Evolutionary conservation across 1,284 basidiomycete species (phyloP), one percentile per base, ranked within the genome.

Genomic region (Trichosporon coremiiforme): DNA sequence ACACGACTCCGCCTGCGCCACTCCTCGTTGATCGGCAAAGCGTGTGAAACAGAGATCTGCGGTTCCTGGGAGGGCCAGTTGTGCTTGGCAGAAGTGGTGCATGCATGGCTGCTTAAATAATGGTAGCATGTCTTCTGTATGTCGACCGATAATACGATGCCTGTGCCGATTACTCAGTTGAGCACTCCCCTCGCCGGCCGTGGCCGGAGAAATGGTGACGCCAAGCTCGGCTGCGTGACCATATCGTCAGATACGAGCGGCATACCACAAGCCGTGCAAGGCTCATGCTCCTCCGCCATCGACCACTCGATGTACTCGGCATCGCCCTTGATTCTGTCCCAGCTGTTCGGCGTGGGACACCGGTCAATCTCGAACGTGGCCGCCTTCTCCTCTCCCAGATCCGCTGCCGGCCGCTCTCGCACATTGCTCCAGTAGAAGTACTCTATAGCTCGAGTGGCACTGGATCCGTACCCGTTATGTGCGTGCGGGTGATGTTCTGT

Each of bases 321-420:
- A 29, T 62, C 57, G 8, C 17, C 17, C 29, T n/a, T 62, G 57
- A 62, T 62, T 13, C 57, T 15, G 10, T 62, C 57, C 57, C 57
- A 62, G 31, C 57, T 62, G 31, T 12, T 13, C 6, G 57, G 57
- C 5, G 57, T 62, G 4, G 57, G 57, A 13, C 57, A 62, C 17
- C 57, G 10, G 33, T 62, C 57, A 6, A 62, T n/a, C 57, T 62
- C 57, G 17, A 62, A 33, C 7, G 57, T 62, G 6, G 57, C 57
- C 15, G 10, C 17, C 31, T 62, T 35, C 57, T 62, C 57, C 57
- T 62, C 57, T 2, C 15, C 57, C 20, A 62, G 33, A 29, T 62
- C 17, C 1, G 57, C 57, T 1, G 57, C 8, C 15, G 57, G 15
- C 13, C 31, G 57, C 57, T 62, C 57, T 31, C 31, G 33, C 57